phyloP scores from a whole-genome alignment of 2,329 filamentous ascomycete species.

The Aspergillus terreus region DNA sequence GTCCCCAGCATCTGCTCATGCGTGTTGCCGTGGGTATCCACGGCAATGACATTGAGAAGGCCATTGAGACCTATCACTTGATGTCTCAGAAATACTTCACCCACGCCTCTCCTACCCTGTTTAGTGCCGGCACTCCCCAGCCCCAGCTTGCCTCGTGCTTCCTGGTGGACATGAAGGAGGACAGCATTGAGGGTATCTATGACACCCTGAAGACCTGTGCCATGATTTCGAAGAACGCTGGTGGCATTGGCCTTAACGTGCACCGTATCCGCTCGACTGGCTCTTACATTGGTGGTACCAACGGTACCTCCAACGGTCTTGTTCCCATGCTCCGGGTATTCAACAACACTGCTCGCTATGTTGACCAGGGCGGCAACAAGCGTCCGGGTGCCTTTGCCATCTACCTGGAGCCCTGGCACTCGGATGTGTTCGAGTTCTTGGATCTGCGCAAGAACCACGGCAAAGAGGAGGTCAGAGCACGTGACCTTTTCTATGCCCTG shows the following conservation, averaged over 20 bases:
- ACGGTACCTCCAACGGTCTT: slow-evolving; percentile 95
- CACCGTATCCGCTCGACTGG: slow-evolving; percentile 96
- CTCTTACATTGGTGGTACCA: slow-evolving; percentile 96
- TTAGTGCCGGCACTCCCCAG: slow-evolving; percentile 94
- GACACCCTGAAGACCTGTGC: slow-evolving; percentile 98
- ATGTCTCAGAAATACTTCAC: slow-evolving; percentile 99
- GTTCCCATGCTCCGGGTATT: slow-evolving; percentile 97
- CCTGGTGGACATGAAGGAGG: slow-evolving; percentile 98
- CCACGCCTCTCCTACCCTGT: slow-evolving; percentile 94
- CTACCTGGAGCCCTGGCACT: slow-evolving; percentile 98
- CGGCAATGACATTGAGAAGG: slow-evolving; percentile 89
- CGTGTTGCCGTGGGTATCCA: slow-evolving; percentile 96
- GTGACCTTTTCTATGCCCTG: slow-evolving; percentile 93
- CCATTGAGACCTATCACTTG: slow-evolving; percentile 95
- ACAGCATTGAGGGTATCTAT: slow-evolving; percentile 99
- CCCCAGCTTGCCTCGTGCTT: slow-evolving; percentile 97
- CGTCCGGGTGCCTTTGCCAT: slow-evolving; percentile 97
- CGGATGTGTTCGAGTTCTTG: slow-evolving; percentile 94
- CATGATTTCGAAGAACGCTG: slow-evolving; percentile 99
- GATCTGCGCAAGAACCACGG: slow-evolving; percentile 99
- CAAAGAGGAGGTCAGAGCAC: slow-evolving; percentile 95
- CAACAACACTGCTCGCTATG: slow-evolving; percentile 98
- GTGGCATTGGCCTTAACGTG: slow-evolving; percentile 93
- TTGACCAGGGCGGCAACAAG: slow-evolving; percentile 99
- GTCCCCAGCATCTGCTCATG: slow-evolving; percentile 99